These are phyloP conservation scores for Diplodia seriata DNA, from an alignment of 2,329 filamentous ascomycete species.

Conservation along the genomic window DNA sequence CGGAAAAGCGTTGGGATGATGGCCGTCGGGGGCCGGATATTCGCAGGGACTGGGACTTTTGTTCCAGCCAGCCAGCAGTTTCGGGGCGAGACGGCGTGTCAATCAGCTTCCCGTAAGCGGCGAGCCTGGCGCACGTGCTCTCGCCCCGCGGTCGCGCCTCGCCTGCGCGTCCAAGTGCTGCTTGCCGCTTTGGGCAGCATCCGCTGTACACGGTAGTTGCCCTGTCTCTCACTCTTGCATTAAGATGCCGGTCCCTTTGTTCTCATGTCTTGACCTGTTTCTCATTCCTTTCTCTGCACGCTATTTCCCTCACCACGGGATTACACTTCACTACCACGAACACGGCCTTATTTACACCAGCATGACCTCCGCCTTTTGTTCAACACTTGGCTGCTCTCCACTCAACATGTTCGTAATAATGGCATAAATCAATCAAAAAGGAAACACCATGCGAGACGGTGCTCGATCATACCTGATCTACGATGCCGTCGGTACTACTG, in stretches of 20 bases:
- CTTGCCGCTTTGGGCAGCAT: constrained; percentile 11
- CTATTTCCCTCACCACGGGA: no score
- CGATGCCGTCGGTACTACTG: constrained; percentile 17
- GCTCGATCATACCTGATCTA: constrained; percentile 5
- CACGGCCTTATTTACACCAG: no score
- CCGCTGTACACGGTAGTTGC: not conserved
- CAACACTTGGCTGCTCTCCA: not conserved
- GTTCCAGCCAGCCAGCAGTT: constrained; percentile 1
- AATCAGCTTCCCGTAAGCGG: constrained; percentile 11
- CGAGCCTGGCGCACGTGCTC: constrained; percentile 11
- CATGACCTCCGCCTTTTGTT: no score
- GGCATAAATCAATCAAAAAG: not conserved
- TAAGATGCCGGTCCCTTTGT: no score
- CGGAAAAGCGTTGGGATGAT: not conserved
- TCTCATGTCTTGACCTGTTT: no score
- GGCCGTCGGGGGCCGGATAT: constrained; percentile 4
- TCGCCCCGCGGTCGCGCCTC: constrained; percentile 8
- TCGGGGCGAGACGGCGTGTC: not conserved
- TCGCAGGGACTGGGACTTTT: not conserved
- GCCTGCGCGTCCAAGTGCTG: constrained; percentile 8
- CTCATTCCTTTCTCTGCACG: no score
- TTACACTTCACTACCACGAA: no score
- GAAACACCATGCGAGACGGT: not conserved
- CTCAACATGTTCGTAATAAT: no score
- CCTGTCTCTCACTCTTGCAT: no score